Evolutionary conservation across 2,329 filamentous ascomycete genomes (phyloP).

Genomic region (Fusarium sublunatum): DNA sequence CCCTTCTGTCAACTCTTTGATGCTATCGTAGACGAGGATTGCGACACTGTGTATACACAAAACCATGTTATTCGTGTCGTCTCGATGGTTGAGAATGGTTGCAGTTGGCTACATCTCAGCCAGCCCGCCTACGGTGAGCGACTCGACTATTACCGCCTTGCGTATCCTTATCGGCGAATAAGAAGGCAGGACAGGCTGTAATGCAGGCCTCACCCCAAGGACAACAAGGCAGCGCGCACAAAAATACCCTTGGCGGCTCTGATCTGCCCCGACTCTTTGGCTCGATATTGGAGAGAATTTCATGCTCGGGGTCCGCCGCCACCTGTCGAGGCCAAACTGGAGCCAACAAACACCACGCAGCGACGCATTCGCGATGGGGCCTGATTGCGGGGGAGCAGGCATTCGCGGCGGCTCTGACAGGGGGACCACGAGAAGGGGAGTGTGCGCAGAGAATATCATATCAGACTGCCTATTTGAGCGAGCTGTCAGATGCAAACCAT

Average conservation of each 20-base stretch:
- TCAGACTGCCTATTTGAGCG: conserved; percentile 23
- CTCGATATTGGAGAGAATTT: conserved; percentile 3
- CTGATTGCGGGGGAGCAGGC: conserved; percentile 40
- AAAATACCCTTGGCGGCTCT: conserved; percentile 2
- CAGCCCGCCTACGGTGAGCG: conserved; percentile 23
- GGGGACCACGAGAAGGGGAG: conserved; percentile 5
- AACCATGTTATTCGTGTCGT: conserved; percentile 1
- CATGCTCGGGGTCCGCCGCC: conserved; percentile 25
- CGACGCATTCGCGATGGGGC: conserved; percentile 23
- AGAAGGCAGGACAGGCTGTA: background rate
- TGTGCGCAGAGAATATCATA: conserved; percentile 33
- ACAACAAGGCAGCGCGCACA: conserved; percentile 17
- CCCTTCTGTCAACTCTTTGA: background rate
- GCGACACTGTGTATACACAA: conserved; percentile 27
- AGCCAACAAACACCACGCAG: conserved; percentile 32
- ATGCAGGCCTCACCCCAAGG: conserved; percentile 23
- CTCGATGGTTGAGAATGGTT: conserved; percentile 16
- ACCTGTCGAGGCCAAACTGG: conserved; percentile 8
- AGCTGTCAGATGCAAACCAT: conserved; percentile 32
- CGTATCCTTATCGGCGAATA: conserved; percentile 18
- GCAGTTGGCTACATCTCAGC: conserved; percentile 28
- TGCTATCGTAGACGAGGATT: conserved; percentile 12
- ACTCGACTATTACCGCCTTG: conserved; percentile 10
- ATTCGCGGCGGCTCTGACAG: conserved; percentile 31
- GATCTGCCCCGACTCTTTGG: background rate